Conservation (phyloP, 1,284 basidiomycete species). For the Psilocybe mexicana region DNA sequence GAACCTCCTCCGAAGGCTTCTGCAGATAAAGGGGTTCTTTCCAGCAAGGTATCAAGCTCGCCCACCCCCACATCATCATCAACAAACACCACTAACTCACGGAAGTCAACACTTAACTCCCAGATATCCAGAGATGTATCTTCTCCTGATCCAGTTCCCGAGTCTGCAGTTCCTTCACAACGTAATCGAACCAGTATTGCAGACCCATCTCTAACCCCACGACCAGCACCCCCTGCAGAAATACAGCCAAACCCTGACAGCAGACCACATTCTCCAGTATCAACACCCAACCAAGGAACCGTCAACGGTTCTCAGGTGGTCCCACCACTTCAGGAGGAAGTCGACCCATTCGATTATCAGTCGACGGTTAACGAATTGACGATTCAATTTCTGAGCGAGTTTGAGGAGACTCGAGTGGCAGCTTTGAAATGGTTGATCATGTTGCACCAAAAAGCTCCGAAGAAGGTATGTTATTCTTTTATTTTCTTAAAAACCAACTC, state of each 20-base stretch:
- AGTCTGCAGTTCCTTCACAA: constrained; percentile 22
- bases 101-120: constrained; percentile 46
- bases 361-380: constrained; percentile 92
- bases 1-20: constrained; percentile 47
- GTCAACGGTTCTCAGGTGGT: constrained; percentile 30
- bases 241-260: constrained; percentile 33
- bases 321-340: constrained; percentile 45
- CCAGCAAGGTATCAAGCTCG: constrained; percentile 44
- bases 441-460: constrained; percentile 96
- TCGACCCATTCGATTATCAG: constrained; percentile 91
- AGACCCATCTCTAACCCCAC: constrained; percentile 26
- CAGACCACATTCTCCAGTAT: constrained; percentile 57
- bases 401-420: constrained; percentile 94
- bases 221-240: constrained; percentile 20
- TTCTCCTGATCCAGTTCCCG: constrained; percentile 43
- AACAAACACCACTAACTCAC: constrained; percentile 19
- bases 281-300: constrained; percentile 40
- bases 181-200: constrained; percentile 23
- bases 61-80: constrained; percentile 47
- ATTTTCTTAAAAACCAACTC: background rate
- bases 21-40: constrained; percentile 28
- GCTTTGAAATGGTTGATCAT: constrained; percentile 98
- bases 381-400: constrained; percentile 93
- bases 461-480: constrained; percentile 59
- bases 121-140: constrained; percentile 41